Evolutionary conservation across 768 basidiomycete species (phyloP).

Genomic region (Nevesoporus exiguus): DNA sequence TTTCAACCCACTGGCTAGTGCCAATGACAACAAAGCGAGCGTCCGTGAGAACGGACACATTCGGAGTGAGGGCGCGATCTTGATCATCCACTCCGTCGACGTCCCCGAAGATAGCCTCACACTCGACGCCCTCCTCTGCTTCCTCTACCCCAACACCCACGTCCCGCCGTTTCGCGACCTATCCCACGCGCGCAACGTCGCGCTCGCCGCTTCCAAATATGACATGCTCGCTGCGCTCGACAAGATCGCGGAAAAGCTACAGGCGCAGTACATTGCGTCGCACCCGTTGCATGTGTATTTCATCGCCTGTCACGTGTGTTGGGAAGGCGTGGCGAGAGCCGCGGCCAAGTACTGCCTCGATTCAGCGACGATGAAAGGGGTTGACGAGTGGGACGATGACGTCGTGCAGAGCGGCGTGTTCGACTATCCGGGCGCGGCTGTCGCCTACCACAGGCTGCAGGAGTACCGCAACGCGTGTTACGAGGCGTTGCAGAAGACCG

Average conservation of each 20-base stretch:
- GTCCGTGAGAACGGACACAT: neutral
- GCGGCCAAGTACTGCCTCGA: neutral
- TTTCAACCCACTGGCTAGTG: neutral
- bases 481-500: neutral
- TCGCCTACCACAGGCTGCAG: neutral
- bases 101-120: neutral
- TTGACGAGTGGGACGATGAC: neutral
- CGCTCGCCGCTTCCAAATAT: conserved; percentile 1
- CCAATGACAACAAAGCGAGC: neutral
- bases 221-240: neutral
- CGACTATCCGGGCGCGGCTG: neutral
- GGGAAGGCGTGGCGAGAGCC: neutral
- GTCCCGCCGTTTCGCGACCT: neutral
- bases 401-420: neutral
- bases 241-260: neutral
- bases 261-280: neutral
- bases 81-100: neutral
- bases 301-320: neutral
- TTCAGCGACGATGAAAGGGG: neutral
- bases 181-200: neutral
- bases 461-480: neutral
- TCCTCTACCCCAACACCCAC: conserved; percentile 5
- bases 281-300: conserved; percentile 1
- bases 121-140: conserved; percentile 6
- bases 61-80: neutral